Conservation (phyloP, 805 yeast genomes). For the Starmerella vaccinii region DNA sequence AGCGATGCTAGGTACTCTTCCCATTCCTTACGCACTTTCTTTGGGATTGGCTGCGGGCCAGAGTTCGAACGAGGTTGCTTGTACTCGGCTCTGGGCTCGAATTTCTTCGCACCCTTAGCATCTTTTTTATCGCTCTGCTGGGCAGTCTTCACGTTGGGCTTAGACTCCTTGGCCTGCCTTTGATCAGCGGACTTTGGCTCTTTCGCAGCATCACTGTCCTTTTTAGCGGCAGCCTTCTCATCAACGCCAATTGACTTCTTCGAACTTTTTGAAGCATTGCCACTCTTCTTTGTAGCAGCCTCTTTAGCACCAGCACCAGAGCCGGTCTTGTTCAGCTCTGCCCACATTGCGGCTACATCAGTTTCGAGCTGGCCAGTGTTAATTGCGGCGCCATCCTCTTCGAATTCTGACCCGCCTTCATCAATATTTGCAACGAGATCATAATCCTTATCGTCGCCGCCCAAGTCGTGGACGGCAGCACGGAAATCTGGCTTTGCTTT, state of each 20-base stretch:
- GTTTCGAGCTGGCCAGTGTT: constrained; percentile 19
- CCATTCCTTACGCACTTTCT: constrained; percentile 16
- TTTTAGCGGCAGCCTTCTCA: background rate
- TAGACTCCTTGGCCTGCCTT: constrained; percentile 34
- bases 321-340: constrained; percentile 22
- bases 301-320: background rate
- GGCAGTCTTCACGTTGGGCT: background rate
- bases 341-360: constrained; percentile 25
- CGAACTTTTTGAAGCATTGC: background rate
- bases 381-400: constrained; percentile 29
- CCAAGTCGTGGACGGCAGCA: constrained; percentile 67
- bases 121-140: background rate
- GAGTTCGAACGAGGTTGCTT: background rate
- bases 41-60: constrained; percentile 6
- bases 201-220: background rate
- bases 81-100: background rate
- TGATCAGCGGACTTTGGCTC: constrained; percentile 1
- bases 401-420: constrained; percentile 30
- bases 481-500: constrained; percentile 34
- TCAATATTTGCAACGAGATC: constrained; percentile 48
- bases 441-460: constrained; percentile 80
- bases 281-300: background rate
- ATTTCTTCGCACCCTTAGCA: background rate
- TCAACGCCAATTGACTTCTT: background rate
- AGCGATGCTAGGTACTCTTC: constrained; percentile 13